These are phyloP conservation scores for Eruca vesicaria DNA, from an alignment of 441 rosid species.

Conservation along the genomic window DNA sequence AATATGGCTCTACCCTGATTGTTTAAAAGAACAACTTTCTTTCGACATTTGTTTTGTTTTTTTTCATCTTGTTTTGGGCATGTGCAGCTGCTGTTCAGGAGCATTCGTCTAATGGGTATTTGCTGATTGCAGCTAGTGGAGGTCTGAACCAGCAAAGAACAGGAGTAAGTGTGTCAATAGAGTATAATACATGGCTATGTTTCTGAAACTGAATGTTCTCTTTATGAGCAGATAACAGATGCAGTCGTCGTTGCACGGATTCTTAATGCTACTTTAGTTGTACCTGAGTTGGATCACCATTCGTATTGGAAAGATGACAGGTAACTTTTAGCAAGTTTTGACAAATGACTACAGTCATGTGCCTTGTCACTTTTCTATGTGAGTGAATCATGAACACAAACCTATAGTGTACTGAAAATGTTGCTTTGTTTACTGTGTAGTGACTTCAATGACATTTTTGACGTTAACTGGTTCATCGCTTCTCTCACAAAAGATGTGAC, in stretches of 20 bases:
- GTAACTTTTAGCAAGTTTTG: conserved; percentile 39
- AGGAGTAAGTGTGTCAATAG: too few species aligned
- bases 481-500: conserved; percentile 89
- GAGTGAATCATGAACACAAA: neutral
- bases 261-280: conserved; percentile 94
- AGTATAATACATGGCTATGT: too few species aligned
- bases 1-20: conserved; percentile 10
- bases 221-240: conserved; percentile 74
- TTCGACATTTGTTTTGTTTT: neutral
- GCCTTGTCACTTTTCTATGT: neutral
- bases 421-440: conserved; percentile 50
- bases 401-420: neutral
- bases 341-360: neutral
- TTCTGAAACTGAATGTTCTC: conserved; percentile 11
- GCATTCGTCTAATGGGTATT: conserved; percentile 78
- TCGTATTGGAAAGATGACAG: conserved; percentile 97
- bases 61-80: conserved; percentile 14
- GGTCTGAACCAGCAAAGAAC: conserved; percentile 98
- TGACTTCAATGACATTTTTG: conserved; percentile 86
- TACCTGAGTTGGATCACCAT: conserved; percentile 94
- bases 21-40: conserved; percentile 8
- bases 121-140: conserved; percentile 97
- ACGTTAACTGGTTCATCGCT: conserved; percentile 89
- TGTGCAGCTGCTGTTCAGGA: conserved; percentile 63
- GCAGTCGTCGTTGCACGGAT: conserved; percentile 94